These are phyloP conservation scores for Pilatotrama ljubarskyi DNA, from an alignment of 768 basidiomycete species.

Conservation along the genomic window DNA sequence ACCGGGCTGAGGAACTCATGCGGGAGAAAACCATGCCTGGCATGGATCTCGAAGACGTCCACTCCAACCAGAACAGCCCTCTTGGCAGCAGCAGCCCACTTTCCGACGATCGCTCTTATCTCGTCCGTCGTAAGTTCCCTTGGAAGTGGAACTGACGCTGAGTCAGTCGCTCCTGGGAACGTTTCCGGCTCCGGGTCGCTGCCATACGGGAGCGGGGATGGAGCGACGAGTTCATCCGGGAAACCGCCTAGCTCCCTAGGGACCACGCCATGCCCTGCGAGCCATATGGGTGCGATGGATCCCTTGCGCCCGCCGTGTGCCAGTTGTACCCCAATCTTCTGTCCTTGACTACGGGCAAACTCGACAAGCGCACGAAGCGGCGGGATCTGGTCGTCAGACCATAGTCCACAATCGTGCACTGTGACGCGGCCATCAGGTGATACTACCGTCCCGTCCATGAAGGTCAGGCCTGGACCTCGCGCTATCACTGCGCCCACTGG, in stretches of 20 bases:
- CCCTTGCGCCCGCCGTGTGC: slow-evolving; percentile 76
- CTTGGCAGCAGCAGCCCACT: slow-evolving; percentile 37
- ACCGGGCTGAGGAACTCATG: slow-evolving; percentile 41
- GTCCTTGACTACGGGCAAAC: slow-evolving; percentile 66
- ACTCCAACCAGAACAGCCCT: slow-evolving; percentile 39
- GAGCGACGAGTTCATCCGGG: slow-evolving; percentile 40
- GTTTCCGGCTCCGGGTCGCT: too few relatives aligned
- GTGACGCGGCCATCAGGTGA: slow-evolving; percentile 57
- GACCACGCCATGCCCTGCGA: slow-evolving; percentile 44
- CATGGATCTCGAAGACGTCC: slow-evolving; percentile 34
- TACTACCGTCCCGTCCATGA: slow-evolving; percentile 67
- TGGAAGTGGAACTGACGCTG: background rate
- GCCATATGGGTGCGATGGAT: slow-evolving; percentile 60
- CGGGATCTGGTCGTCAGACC: slow-evolving; percentile 56
- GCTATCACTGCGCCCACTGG: slow-evolving; percentile 52
- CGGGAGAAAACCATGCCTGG: slow-evolving; percentile 32
- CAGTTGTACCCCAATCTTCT: slow-evolving; percentile 71
- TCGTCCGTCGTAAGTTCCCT: slow-evolving; percentile 28
- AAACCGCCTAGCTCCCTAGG: slow-evolving; percentile 41
- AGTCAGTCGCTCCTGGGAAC: too few relatives aligned
- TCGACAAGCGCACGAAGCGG: slow-evolving; percentile 53
- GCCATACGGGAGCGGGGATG: slow-evolving; percentile 50
- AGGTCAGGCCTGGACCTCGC: slow-evolving; percentile 54
- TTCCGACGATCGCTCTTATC: slow-evolving; percentile 27
- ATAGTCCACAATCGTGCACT: slow-evolving; percentile 56